Evolutionary conservation across 2,329 filamentous ascomycete genomes (phyloP), one percentile per base, ranked within the genome.

Genomic region (Monosporascus sp.): DNA sequence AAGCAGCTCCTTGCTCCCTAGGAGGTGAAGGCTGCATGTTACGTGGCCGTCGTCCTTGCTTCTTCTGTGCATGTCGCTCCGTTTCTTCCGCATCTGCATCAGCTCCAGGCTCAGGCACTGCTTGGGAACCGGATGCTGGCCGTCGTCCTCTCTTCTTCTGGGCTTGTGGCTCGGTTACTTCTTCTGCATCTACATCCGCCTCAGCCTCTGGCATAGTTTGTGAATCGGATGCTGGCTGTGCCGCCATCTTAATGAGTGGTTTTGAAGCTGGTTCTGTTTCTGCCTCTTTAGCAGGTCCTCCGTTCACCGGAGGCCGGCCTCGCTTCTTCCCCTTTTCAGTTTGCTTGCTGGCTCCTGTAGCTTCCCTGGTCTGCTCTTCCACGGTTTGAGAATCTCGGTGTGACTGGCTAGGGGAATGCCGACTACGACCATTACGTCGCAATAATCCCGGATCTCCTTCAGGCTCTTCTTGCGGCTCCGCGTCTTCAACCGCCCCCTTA

Each of bases 31-130:
- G 22, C 5, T 56, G 55, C 14, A 56, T 52, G 16, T 57, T 57
- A 4, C 66, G 50, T 16, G 71, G 69, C 24, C 66, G 62, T 6
- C 61, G 62, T n/a, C 57, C 60, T 40, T 59, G 65, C 51, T 61
- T 64, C 37, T 56, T 58, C 50, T 58, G 58, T 4, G 52, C 51
- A 50, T 61, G 51, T 34, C 48, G 34, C 20, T 19, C 43, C 1
- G 54, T n/a, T 52, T 62, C 56, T 27, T 59, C 54, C 20, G 46
- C 43, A 19, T 56, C 48, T 34, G 14, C 52, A 8, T 56, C 48
- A 3, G 27, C 31, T 7, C 51, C 36, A 16, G 19, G 48, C 47
- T 56, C 49, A 22, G 22, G 26, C 20, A 14, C 17, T 17, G 26
- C 43, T 45, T 45, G 43, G 5, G 43, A 20, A 45, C 22, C 24